Conservation (phyloP, 2,329 filamentous ascomycete genomes). For the Sporothrix dimorphospora region DNA sequence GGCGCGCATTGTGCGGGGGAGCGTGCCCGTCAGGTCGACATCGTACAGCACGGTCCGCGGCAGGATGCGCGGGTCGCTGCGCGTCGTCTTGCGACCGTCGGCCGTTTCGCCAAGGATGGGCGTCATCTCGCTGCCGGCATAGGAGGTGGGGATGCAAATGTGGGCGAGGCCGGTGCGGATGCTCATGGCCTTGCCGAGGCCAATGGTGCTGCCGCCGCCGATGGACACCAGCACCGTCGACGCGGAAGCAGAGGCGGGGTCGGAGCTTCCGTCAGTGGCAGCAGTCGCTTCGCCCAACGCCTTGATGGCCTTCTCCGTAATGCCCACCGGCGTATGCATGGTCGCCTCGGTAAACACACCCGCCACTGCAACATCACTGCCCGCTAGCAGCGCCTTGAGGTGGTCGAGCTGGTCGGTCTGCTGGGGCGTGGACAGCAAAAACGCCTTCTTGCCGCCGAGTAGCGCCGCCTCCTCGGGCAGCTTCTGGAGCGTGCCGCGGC, state of each 20-base stretch:
- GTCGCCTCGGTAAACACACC: slow-evolving; percentile 46
- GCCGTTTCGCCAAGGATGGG: slow-evolving; percentile 65
- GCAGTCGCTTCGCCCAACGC: slow-evolving; percentile 36
- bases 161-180: slow-evolving; percentile 30
- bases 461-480: slow-evolving; percentile 46
- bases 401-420: slow-evolving; percentile 51
- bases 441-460: slow-evolving; percentile 49
- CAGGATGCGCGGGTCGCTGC: slow-evolving; percentile 60
- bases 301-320: slow-evolving; percentile 60
- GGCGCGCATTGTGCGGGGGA: slow-evolving; percentile 56
- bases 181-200: slow-evolving; percentile 61
- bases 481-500: slow-evolving; percentile 54
- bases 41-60: slow-evolving; percentile 67
- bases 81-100: slow-evolving; percentile 61
- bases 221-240: slow-evolving; percentile 63
- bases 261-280: slow-evolving; percentile 45
- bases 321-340: slow-evolving; percentile 64
- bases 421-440: slow-evolving; percentile 58
- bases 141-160: slow-evolving; percentile 58
- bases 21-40: slow-evolving; percentile 62
- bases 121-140: slow-evolving; percentile 66
- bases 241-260: slow-evolving; percentile 33
- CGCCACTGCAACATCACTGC: slow-evolving; percentile 13
- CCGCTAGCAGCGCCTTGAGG: slow-evolving; percentile 48
- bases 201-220: slow-evolving; percentile 64